Evolutionary conservation across 345 rosid species (phyloP).

Genomic region (Microthlaspi erraticum): DNA sequence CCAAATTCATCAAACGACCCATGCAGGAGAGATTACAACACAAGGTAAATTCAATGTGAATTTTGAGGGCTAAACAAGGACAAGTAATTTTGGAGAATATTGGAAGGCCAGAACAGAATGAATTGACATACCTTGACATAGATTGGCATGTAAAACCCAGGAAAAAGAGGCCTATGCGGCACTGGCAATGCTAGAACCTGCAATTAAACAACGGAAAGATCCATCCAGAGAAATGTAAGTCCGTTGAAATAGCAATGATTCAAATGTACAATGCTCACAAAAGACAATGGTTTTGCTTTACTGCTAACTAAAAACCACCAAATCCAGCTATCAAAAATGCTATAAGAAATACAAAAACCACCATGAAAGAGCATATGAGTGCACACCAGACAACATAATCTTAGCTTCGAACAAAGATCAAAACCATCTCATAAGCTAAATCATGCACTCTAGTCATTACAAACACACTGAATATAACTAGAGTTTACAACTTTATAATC

Average conservation of each 20-base stretch:
- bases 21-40: background rate
- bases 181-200: constrained; percentile 96
- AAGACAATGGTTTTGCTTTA: constrained; percentile 8
- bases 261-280: constrained; percentile 9
- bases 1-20: constrained; percentile 13
- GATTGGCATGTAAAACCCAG: constrained; percentile 98
- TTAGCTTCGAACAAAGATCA: background rate
- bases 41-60: constrained; percentile 3
- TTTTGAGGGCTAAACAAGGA: background rate
- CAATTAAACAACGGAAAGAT: constrained; percentile 28
- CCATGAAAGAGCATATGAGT: constrained; percentile 1
- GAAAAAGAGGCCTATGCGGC: constrained; percentile 92
- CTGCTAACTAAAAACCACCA: background rate
- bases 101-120: background rate
- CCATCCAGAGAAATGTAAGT: constrained; percentile 5
- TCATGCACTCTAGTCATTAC: constrained; percentile 14
- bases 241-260: background rate
- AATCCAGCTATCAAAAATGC: constrained; percentile 3
- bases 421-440: constrained; percentile 22
- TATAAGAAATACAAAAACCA: constrained; percentile 10
- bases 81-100: background rate
- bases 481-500: background rate
- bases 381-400: background rate
- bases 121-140: constrained; percentile 77
- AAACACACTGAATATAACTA: background rate